Evolutionary conservation across 2,329 filamentous ascomycete species (phyloP).

Genomic region (Fusarium pseudocircinatum): DNA sequence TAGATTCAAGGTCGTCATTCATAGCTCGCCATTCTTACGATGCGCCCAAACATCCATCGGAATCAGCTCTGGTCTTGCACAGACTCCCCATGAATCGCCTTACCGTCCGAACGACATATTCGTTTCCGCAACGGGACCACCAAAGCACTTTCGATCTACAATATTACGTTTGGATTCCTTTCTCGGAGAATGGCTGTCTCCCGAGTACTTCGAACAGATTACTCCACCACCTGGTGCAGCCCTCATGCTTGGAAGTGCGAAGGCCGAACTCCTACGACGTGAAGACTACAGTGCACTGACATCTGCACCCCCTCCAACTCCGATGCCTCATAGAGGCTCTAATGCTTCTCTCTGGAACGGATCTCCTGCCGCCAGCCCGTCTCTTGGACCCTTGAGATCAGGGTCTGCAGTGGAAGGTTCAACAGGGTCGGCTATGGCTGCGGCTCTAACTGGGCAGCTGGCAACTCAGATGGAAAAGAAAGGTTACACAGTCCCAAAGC

Average conservation of each 20-base stretch:
- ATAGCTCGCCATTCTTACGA: conserved; percentile 92
- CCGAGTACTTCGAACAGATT: conserved; percentile 92
- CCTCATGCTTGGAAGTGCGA: conserved; percentile 88
- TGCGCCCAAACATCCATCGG: conserved; percentile 93
- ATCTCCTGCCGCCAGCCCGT: conserved; percentile 44
- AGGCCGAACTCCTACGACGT: conserved; percentile 82
- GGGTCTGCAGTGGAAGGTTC: conserved; percentile 40
- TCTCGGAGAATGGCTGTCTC: conserved; percentile 93
- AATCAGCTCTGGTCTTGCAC: conserved; percentile 84
- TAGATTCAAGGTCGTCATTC: conserved; percentile 82
- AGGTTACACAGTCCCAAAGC: conserved; percentile 79
- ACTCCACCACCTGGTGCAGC: conserved; percentile 86
- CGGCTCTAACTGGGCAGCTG: conserved; percentile 48
- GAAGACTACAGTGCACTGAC: conserved; percentile 71
- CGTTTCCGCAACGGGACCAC: conserved; percentile 45
- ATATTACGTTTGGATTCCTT: conserved; percentile 88
- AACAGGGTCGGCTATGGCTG: conserved; percentile 46
- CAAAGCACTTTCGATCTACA: conserved; percentile 60
- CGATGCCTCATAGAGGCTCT: conserved; percentile 35
- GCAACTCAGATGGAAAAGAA: conserved; percentile 41
- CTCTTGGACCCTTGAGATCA: conserved; percentile 24
- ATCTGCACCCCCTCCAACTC: conserved; percentile 26
- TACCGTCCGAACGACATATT: conserved; percentile 49
- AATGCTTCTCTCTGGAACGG: conserved; percentile 48
- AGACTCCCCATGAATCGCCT: conserved; percentile 53